phyloP scores from a whole-genome alignment of 1,284 basidiomycete genomes.

The Boletus holoroseus region DNA sequence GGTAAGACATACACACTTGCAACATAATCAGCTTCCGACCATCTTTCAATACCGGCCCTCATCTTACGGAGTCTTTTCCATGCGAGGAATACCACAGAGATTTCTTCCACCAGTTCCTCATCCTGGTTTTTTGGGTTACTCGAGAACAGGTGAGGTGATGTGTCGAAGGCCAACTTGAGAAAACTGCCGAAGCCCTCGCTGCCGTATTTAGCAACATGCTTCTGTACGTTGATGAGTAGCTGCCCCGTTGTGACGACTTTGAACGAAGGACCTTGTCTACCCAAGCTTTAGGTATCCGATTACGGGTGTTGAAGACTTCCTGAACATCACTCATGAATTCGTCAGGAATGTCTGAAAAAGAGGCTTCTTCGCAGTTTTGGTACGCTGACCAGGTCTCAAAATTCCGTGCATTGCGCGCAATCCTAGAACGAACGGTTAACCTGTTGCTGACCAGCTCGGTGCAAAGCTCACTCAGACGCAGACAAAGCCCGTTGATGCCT shows the following conservation, averaged over 20 bases:
- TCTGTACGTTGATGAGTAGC: constrained; percentile 10
- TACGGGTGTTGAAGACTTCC: constrained; percentile 31
- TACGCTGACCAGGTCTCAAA: constrained; percentile 41
- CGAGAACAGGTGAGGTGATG: constrained; percentile 41
- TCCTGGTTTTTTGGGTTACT: constrained; percentile 18
- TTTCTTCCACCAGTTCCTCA: constrained; percentile 35
- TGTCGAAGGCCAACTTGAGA: constrained; percentile 35
- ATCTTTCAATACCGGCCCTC: constrained; percentile 41
- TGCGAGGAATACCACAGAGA: constrained; percentile 40
- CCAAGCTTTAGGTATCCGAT: constrained; percentile 34
- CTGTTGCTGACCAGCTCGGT: background rate
- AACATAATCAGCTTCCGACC: constrained; percentile 53
- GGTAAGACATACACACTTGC: constrained; percentile 43
- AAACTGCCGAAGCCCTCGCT: constrained; percentile 38
- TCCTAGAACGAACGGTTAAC: constrained; percentile 27
- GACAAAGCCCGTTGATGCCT: constrained; percentile 32
- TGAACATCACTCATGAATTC: constrained; percentile 31
- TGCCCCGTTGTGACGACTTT: background rate
- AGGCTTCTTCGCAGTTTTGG: constrained; percentile 39
- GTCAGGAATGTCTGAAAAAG: constrained; percentile 35
- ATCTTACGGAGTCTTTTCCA: constrained; percentile 43
- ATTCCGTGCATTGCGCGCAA: constrained; percentile 38
- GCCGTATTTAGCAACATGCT: constrained; percentile 9
- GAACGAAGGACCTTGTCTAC: constrained; percentile 27
- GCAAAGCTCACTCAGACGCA: constrained; percentile 28